Evolutionary conservation across 169 alveolate species (phyloP).

Genomic region (Cryptosporidium ryanae): DNA sequence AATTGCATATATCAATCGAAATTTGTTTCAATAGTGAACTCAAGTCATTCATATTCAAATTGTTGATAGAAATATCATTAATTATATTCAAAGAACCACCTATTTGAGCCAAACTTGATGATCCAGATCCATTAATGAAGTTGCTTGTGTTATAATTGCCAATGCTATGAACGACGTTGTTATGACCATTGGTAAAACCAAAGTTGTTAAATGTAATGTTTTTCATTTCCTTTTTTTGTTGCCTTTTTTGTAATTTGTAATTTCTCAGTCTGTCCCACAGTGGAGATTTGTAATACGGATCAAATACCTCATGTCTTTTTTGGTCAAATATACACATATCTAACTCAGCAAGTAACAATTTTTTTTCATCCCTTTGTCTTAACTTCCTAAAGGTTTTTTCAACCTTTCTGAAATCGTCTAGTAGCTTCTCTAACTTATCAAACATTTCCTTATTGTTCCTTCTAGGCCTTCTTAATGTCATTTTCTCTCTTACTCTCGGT

Average conservation of each 20-base stretch:
- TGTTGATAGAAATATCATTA: slow-evolving; percentile 10
- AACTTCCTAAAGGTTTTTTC: slow-evolving; percentile 84
- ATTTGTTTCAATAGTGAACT: slow-evolving; percentile 22
- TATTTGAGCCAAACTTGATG: slow-evolving; percentile 1
- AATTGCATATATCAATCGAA: slow-evolving; percentile 7
- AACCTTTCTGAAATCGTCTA: slow-evolving; percentile 85
- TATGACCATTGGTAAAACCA: background rate
- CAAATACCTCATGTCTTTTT: slow-evolving; percentile 83
- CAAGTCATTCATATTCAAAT: slow-evolving; percentile 11
- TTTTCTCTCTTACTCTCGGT: slow-evolving; percentile 87
- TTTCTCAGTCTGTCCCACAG: slow-evolving; percentile 85
- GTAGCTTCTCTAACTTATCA: slow-evolving; percentile 80
- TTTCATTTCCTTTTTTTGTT: slow-evolving; percentile 60
- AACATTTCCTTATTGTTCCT: slow-evolving; percentile 83
- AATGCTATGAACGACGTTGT: too few species aligned
- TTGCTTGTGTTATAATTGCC: background rate
- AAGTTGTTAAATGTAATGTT: background rate
- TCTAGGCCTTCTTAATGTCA: slow-evolving; percentile 86
- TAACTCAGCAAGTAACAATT: slow-evolving; percentile 83
- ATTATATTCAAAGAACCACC: slow-evolving; percentile 13
- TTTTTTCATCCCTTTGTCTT: slow-evolving; percentile 88
- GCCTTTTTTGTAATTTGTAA: slow-evolving; percentile 75
- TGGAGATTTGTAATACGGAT: slow-evolving; percentile 85
- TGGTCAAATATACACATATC: slow-evolving; percentile 86
- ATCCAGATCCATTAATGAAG: background rate